Conservation (phyloP, 148 eudicot species). For the Polygonum aviculare region DNA sequence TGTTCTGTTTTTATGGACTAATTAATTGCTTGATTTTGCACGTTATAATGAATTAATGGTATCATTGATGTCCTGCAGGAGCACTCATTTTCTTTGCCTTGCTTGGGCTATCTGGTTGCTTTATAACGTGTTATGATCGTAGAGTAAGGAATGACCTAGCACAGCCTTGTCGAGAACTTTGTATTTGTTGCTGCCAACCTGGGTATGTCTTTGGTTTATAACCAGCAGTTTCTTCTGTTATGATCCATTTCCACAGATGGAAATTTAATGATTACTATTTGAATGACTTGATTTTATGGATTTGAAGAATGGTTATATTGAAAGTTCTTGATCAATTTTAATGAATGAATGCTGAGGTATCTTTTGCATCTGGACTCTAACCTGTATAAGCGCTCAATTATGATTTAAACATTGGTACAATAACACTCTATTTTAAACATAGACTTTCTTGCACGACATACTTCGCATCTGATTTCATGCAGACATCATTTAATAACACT, state of each 20-base stretch:
- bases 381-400: not conserved
- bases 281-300: not conserved
- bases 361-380: not conserved
- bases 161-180: slow-evolving; percentile 93
- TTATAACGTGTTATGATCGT: slow-evolving; percentile 87
- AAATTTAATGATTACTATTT: not conserved
- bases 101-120: slow-evolving; percentile 87
- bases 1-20: not conserved
- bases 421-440: not conserved
- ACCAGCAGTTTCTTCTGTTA: not conserved
- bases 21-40: not conserved
- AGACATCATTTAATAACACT: not conserved
- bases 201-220: slow-evolving; percentile 8
- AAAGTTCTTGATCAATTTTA: not conserved
- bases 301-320: not conserved
- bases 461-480: not conserved
- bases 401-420: not conserved
- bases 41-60: not conserved
- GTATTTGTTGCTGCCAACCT: slow-evolving; percentile 96
- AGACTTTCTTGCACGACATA: not conserved
- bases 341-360: not conserved
- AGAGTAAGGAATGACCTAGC: slow-evolving; percentile 86
- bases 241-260: not conserved
- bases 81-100: slow-evolving; percentile 83
- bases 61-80: slow-evolving; percentile 36